Conservation (phyloP, 2,329 filamentous ascomycete genomes). For the Ophiostoma ips region DNA sequence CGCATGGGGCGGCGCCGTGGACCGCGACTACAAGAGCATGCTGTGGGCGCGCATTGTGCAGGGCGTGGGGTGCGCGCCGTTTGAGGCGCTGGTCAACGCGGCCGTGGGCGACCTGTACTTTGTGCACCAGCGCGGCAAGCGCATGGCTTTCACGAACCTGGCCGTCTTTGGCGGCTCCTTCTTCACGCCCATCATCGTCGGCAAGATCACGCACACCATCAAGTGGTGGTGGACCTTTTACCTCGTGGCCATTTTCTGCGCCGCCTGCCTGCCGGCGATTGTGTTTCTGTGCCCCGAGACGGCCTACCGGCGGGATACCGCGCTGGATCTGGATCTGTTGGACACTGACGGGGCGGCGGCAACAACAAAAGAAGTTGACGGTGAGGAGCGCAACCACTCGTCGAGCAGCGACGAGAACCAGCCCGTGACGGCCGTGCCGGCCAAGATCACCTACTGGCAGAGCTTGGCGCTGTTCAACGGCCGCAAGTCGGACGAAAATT, state of each 20-base stretch:
- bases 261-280: conserved; percentile 52
- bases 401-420: conserved; percentile 11
- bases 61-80: conserved; percentile 74
- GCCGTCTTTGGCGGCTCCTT: conserved; percentile 43
- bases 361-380: conserved; percentile 5
- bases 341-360: conserved; percentile 20
- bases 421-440: neutral
- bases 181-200: conserved; percentile 75
- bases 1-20: conserved; percentile 62
- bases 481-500: conserved; percentile 64
- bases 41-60: conserved; percentile 71
- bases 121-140: conserved; percentile 63
- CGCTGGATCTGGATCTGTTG: conserved; percentile 55
- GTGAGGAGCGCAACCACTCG: conserved; percentile 10
- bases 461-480: conserved; percentile 63
- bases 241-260: conserved; percentile 73
- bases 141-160: conserved; percentile 67
- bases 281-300: conserved; percentile 78
- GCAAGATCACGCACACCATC: conserved; percentile 63
- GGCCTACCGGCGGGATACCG: conserved; percentile 52
- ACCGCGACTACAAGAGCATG: conserved; percentile 55
- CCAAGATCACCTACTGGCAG: conserved; percentile 42
- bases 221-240: conserved; percentile 86
- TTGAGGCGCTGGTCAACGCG: conserved; percentile 80
- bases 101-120: conserved; percentile 82